Percentiles rank a stretch among this genome's conserved stretches.
phyloP scores from a whole-genome alignment of 2,329 filamentous ascomycete species.

The Fusarium pilosicola region DNA sequence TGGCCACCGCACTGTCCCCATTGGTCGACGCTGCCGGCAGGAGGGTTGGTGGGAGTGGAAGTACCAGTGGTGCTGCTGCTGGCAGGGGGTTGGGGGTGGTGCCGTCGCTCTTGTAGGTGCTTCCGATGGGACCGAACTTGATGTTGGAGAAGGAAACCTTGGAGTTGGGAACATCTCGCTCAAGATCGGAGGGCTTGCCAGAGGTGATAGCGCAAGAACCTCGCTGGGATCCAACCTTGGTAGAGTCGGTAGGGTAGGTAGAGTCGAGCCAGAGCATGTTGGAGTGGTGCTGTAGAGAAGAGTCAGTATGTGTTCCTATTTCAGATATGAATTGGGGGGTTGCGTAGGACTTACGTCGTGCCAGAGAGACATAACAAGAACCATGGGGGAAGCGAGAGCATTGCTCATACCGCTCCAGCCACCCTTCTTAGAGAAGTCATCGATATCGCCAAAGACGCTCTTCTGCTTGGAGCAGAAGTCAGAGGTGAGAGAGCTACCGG shows the following conservation, averaged over 20 bases:
- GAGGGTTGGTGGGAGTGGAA: constrained; percentile 4
- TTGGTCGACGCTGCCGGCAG: constrained; percentile 33
- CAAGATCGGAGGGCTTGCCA: constrained; percentile 56
- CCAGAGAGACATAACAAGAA: constrained; percentile 64
- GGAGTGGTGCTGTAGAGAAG: constrained; percentile 57
- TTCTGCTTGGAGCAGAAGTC: constrained; percentile 69
- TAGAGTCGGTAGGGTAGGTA: constrained; percentile 64
- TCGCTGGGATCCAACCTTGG: constrained; percentile 60
- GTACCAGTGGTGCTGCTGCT: neutral
- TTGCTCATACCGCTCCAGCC: constrained; percentile 67
- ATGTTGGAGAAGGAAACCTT: constrained; percentile 69
- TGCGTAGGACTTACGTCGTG: constrained; percentile 61
- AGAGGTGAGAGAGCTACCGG: constrained; percentile 63
- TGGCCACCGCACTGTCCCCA: constrained; percentile 53
- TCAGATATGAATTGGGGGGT: neutral
- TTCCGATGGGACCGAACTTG: constrained; percentile 65
- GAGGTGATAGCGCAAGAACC: constrained; percentile 64
- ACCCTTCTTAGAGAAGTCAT: constrained; percentile 65
- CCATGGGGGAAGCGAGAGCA: constrained; percentile 55
- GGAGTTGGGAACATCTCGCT: constrained; percentile 57
- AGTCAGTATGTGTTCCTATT: constrained; percentile 7
- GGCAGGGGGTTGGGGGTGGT: constrained; percentile 18
- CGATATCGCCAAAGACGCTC: constrained; percentile 62
- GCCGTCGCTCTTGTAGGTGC: constrained; percentile 53
- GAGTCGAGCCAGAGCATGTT: constrained; percentile 82